Conservation (phyloP, 2,329 filamentous ascomycete genomes). For the Epicoccum sorghinum region DNA sequence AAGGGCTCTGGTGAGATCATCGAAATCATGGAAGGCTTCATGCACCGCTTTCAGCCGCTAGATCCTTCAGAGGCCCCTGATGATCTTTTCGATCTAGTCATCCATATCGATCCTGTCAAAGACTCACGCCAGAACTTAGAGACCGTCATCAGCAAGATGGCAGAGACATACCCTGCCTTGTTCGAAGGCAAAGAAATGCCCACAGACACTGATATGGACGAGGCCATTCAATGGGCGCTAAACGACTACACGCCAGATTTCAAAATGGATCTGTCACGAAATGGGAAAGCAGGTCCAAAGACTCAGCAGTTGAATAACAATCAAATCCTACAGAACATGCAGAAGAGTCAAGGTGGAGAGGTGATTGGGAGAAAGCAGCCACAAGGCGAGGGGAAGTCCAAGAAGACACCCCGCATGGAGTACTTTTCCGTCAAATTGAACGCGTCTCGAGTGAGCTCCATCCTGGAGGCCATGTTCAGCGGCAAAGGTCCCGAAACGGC, state of each 20-base stretch:
- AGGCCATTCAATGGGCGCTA: conserved; percentile 76
- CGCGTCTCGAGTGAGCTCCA: conserved; percentile 56
- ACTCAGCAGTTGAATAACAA: conserved; percentile 45
- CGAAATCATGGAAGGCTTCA: conserved; percentile 93
- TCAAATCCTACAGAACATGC: conserved; percentile 35
- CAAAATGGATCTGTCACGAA: conserved; percentile 73
- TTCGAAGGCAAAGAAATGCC: conserved; percentile 69
- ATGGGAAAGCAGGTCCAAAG: conserved; percentile 25
- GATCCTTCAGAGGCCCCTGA: conserved; percentile 74
- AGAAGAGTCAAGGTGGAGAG: conserved; percentile 34
- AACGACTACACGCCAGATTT: conserved; percentile 78
- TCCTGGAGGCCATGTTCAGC: conserved; percentile 74
- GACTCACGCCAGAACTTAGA: conserved; percentile 89
- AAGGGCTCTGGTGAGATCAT: conserved; percentile 76
- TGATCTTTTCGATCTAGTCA: conserved; percentile 79
- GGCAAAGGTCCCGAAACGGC: conserved; percentile 59
- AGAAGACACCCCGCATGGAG: conserved; percentile 61
- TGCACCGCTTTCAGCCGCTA: conserved; percentile 81
- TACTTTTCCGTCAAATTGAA: conserved; percentile 68
- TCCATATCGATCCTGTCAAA: conserved; percentile 78
- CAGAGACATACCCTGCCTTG: conserved; percentile 78
- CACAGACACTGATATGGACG: conserved; percentile 74
- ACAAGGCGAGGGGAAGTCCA: conserved; percentile 52
- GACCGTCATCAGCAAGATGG: conserved; percentile 72
- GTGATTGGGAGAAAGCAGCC: conserved; percentile 16